phyloP scores from a whole-genome alignment of 495 filamentous ascomycete species.

The Filosporella fistucella region DNA sequence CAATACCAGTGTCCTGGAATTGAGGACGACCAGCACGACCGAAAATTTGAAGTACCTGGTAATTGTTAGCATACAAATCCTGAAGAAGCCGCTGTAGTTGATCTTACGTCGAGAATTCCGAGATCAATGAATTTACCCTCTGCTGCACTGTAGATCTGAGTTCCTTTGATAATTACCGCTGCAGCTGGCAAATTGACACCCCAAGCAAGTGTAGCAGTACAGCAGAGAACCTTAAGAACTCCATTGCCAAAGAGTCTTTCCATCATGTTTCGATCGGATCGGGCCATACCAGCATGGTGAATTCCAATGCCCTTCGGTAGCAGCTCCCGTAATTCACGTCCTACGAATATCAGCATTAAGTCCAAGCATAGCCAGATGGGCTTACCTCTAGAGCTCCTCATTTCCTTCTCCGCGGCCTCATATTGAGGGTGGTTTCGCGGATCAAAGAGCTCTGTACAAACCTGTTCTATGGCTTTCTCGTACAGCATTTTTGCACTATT shows the following conservation, averaged over 20 bases:
- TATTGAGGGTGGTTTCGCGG: constrained; percentile 65
- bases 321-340: constrained; percentile 77
- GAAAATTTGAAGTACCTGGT: constrained; percentile 98
- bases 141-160: constrained; percentile 91
- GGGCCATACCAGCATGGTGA: constrained; percentile 93
- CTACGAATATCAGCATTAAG: no score
- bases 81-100: no score
- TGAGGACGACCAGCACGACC: constrained; percentile 96
- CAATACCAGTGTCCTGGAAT: constrained; percentile 92
- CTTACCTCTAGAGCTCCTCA: constrained; percentile 77
- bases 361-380: no score
- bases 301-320: constrained; percentile 87
- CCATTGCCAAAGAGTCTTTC: constrained; percentile 87
- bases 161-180: constrained; percentile 96
- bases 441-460: constrained; percentile 75
- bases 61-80: no score
- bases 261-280: constrained; percentile 89
- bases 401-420: constrained; percentile 68
- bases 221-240: constrained; percentile 91
- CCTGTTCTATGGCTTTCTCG: constrained; percentile 79
- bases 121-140: constrained; percentile 96
- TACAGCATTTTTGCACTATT: constrained; percentile 79
- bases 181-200: constrained; percentile 98
- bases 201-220: constrained; percentile 97
- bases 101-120: constrained; percentile 94